Evolutionary conservation across 2,329 filamentous ascomycete genomes (phyloP), one percentile per base, ranked within the genome.

Genomic region (Tolypocladium paradoxum): DNA sequence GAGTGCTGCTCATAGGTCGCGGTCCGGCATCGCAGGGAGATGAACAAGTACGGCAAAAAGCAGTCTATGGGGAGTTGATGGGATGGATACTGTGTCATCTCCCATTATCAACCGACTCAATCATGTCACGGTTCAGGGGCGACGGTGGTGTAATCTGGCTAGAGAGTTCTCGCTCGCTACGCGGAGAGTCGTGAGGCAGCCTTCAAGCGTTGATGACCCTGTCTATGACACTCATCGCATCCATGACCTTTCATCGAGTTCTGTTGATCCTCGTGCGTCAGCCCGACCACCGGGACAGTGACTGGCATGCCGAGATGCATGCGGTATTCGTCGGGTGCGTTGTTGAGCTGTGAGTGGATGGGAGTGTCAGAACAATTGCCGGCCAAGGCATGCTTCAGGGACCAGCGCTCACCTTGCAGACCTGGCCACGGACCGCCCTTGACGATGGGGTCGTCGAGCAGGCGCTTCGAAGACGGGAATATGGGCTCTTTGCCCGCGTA

Each of bases 401-500:
- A 18, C 11, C 12, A 35, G 48, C 52, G 43, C 62, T 56, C 53
- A 66, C 68, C 40, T 68, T 53, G 72, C 73, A 76, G 20, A 76
- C 58, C 14, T 64, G 49, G n/a, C n/a, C n/a, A 73, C 68, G 2
- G 67, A 69, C 45, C 66, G 65, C 54, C 80, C 2, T 78, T 73
- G 4, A 82, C 68, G 49, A 86, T 83, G 61, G 78, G 82, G 27
- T 55, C 49, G 40, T 53, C 48, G 16, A 57, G 34, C 24, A 57
- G 36, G 4, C 55, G 38, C 54, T 78, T 71, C 0, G 79, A 76
- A 1, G 87, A 67, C 0, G 83, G 81, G 1, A 77, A 67, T 61
- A 75, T 70, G 0, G 83, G 81, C 60, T 87, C 83, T 1, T 76
- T 77, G 0, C 76, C 76, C 1, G 71, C 69, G 2, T 73, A 68